phyloP scores from a whole-genome alignment of 768 basidiomycete genomes.

The Leccinum subgranulosum region DNA sequence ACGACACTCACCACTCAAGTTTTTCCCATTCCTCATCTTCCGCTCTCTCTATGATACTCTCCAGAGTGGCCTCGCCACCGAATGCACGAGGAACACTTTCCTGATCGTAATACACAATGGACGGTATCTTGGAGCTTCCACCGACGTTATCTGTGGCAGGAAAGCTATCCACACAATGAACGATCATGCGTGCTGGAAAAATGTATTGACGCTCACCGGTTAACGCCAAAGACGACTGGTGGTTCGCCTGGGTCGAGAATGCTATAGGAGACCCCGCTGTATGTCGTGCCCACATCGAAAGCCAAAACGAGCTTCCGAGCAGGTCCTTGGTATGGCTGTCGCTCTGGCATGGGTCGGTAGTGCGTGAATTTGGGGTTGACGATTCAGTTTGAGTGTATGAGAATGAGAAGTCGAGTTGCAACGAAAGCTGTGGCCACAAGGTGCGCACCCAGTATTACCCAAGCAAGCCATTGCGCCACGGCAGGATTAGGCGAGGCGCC shows the following conservation, averaged over 20 bases:
- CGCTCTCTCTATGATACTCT: constrained; percentile 36
- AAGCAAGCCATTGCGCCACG: background rate
- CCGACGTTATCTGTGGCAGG: constrained; percentile 46
- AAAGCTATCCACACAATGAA: constrained; percentile 33
- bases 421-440: background rate
- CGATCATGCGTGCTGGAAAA: background rate
- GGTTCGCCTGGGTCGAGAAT: constrained; percentile 31
- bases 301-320: constrained; percentile 44
- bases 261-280: constrained; percentile 46
- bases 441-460: background rate
- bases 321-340: constrained; percentile 40
- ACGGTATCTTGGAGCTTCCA: constrained; percentile 49
- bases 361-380: background rate
- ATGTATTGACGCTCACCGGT: constrained; percentile 17
- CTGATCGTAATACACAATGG: constrained; percentile 45
- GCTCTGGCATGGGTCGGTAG: constrained; percentile 21
- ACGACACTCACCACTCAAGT: constrained; percentile 28
- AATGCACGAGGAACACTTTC: constrained; percentile 39
- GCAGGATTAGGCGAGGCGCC: background rate
- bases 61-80: constrained; percentile 44
- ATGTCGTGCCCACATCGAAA: constrained; percentile 53
- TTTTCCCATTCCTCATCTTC: constrained; percentile 35
- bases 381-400: background rate
- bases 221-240: constrained; percentile 19
- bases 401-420: background rate